phyloP scores from a whole-genome alignment of 2,329 filamentous ascomycete genomes.

The Coniochaeta pulveracea region DNA sequence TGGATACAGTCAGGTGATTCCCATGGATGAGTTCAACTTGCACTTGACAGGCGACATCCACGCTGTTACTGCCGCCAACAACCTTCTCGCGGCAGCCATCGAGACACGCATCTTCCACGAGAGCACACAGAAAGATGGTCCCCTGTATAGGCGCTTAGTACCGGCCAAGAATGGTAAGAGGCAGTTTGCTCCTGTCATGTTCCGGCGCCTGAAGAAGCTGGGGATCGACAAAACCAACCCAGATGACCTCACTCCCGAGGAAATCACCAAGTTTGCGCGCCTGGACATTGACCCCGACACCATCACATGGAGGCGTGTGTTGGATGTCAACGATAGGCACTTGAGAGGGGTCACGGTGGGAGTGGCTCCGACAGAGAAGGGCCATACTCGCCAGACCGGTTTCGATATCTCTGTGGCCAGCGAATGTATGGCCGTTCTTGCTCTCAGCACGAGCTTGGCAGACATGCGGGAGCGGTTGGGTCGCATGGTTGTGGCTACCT shows the following conservation, averaged over 20 bases:
- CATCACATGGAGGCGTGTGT: conserved; percentile 91
- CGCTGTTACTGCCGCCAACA: conserved; percentile 94
- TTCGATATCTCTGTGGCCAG: conserved; percentile 98
- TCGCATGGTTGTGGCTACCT: conserved; percentile 90
- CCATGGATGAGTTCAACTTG: conserved; percentile 99
- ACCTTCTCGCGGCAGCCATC: conserved; percentile 88
- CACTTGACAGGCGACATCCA: conserved; percentile 97
- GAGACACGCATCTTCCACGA: conserved; percentile 99
- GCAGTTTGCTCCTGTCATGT: conserved; percentile 81
- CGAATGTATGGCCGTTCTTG: conserved; percentile 97
- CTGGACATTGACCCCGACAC: conserved; percentile 94
- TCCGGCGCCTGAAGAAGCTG: conserved; percentile 86
- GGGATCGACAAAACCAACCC: conserved; percentile 94
- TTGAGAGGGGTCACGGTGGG: conserved; percentile 83
- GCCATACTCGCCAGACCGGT: conserved; percentile 74
- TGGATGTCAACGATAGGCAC: conserved; percentile 96
- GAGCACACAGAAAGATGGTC: conserved; percentile 80
- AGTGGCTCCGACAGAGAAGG: conserved; percentile 81
- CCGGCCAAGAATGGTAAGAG: conserved; percentile 84
- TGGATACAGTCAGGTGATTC: conserved; percentile 97
- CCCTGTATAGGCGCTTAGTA: conserved; percentile 79
- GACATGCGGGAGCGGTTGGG: conserved; percentile 92
- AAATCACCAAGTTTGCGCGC: conserved; percentile 79
- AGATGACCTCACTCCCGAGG: conserved; percentile 79
- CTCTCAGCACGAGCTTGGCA: conserved; percentile 73